Conservation (phyloP, 306 rosid species). For the Acacia acuminata region DNA sequence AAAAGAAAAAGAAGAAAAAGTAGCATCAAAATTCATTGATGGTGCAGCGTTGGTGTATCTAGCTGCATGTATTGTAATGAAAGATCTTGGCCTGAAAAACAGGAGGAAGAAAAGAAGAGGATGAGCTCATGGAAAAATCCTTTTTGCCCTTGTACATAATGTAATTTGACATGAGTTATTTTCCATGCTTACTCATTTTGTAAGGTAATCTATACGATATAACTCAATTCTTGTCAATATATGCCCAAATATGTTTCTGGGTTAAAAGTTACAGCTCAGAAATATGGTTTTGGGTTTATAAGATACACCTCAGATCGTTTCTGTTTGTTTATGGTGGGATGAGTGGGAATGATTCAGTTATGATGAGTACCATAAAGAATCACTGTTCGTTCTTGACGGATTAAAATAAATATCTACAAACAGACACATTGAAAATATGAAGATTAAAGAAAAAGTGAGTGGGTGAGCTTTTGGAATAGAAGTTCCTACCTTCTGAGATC, state of each 20-base stretch:
- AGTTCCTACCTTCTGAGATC: background rate
- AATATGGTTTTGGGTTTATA: background rate
- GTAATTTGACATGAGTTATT: conserved; percentile 8
- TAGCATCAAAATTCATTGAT: background rate
- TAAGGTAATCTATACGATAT: background rate
- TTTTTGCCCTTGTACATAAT: conserved; percentile 26
- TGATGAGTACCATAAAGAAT: background rate
- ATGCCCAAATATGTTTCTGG: too few species aligned
- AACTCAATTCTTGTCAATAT: background rate
- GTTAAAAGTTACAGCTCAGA: too few species aligned
- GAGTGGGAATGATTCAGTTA: background rate
- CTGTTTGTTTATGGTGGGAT: background rate
- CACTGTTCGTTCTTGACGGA: background rate
- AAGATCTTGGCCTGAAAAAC: background rate
- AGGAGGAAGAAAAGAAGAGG: background rate
- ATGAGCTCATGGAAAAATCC: background rate
- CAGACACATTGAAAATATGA: background rate
- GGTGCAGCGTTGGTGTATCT: background rate
- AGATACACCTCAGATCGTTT: background rate
- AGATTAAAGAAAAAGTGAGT: background rate
- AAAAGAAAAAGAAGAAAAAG: background rate
- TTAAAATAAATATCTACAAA: background rate
- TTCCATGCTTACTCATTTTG: background rate
- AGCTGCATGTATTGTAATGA: conserved; percentile 8
- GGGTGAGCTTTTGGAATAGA: background rate